Base-by-base conservation (phyloP, 2,329 filamentous ascomycete species). In the Raffaelea ambrosiae region DNA sequence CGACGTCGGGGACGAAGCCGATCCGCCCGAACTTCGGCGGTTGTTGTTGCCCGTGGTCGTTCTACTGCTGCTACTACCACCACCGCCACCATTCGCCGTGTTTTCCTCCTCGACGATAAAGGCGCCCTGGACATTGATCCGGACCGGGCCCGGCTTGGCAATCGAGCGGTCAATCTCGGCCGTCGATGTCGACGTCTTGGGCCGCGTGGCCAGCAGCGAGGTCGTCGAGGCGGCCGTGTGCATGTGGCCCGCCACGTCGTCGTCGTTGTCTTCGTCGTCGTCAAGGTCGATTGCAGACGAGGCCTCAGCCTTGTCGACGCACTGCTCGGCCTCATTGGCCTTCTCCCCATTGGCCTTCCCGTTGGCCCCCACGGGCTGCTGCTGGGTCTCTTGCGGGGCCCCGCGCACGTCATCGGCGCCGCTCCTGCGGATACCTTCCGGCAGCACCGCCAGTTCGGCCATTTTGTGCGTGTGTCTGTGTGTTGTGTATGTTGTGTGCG, bases 61-160 rank as follows among this genome's bases (percentile, higher is more conserved):
- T n/a, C n/a, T n/a, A n/a, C n/a, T n/a, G n/a, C n/a, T n/a, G n/a
- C n/a, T n/a, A n/a, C n/a, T n/a, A n/a, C n/a, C n/a, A n/a, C n/a
- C n/a, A n/a, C n/a, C n/a, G n/a, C n/a, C n/a, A n/a, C n/a, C n/a
- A n/a, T n/a, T n/a, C n/a, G n/a, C n/a, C n/a, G n/a, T n/a, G n/a
- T n/a, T 76, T 72, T 88, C 84, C 53, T 91, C 84, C 61, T 96
- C 88, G 58, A 95, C 89, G 55, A 98, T 97, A 62, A 95, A 96
- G 36, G 93, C 93, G 60, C 91, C 93, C 64, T 89, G 83, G 55
- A 97, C 91, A 63, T 98, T 97, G 71, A 98, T 97, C 68, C 87
- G 85, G 60, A 96, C 89, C 14, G 86, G 77, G 21, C 80, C 80
- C 2, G 80, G 80, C 57, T 78, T 76, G 47, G 69, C 76, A 58